Percentiles rank a stretch among this genome's conserved stretches.
These are phyloP conservation scores for Didymella lethalis DNA, from an alignment of 2,329 filamentous ascomycete genomes.

Conservation along the genomic window DNA sequence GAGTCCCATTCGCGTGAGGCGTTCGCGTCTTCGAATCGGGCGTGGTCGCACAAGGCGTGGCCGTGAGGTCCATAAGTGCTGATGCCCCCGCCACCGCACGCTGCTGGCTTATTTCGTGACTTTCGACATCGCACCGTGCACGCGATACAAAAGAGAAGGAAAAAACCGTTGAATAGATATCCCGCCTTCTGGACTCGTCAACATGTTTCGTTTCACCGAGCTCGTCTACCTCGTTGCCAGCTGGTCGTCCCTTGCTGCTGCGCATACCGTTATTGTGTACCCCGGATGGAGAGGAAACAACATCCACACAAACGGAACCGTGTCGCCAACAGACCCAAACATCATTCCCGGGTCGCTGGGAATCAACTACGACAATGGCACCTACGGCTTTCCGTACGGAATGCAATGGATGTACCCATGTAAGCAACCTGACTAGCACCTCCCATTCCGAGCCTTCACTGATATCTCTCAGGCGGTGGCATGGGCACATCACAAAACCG, in stretches of 20 bases:
- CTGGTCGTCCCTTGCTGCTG: conserved; percentile 59
- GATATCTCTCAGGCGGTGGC: conserved; percentile 74
- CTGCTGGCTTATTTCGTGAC: conserved; percentile 28
- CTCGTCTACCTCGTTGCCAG: conserved; percentile 44
- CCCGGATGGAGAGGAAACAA: conserved; percentile 89
- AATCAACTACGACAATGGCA: conserved; percentile 55
- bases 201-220: conserved; percentile 47
- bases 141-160: conserved; percentile 16
- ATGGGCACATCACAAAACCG: conserved; percentile 79
- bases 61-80: conserved; percentile 38
- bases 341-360: conserved; percentile 55
- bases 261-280: conserved; percentile 86
- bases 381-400: conserved; percentile 74
- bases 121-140: conserved; percentile 17
- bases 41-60: conserved; percentile 34
- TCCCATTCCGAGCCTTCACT: conserved; percentile 9
- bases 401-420: conserved; percentile 98
- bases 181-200: conserved; percentile 16
- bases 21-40: conserved; percentile 22
- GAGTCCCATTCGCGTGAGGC: conserved; percentile 21
- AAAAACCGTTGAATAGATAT: conserved; percentile 1
- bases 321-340: conserved; percentile 48
- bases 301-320: conserved; percentile 75
- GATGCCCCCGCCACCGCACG: conserved; percentile 40
- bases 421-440: conserved; percentile 58